Percentiles rank a stretch among this genome's conserved stretches.
These are phyloP conservation scores for Trichosphaerium sp. DNA, from an alignment of 78 protist species.

Conservation along the genomic window DNA sequence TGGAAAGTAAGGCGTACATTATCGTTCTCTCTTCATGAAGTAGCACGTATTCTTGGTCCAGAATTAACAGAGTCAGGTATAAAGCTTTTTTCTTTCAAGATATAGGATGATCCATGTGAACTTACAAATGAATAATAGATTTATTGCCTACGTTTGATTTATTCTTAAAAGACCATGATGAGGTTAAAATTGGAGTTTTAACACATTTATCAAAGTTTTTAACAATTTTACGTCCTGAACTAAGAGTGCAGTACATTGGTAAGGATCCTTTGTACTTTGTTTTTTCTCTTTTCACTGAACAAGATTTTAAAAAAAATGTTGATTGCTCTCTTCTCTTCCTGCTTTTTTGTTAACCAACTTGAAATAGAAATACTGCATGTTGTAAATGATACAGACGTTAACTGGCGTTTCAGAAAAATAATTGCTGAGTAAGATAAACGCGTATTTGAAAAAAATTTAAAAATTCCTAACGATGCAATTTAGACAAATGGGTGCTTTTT, in stretches of 20 bases:
- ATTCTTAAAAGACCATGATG: slow-evolving; percentile 54
- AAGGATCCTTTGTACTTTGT: background rate
- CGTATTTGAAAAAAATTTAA: background rate
- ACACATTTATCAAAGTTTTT: slow-evolving; percentile 30
- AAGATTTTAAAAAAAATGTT: too few relatives aligned
- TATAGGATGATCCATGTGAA: too few relatives aligned
- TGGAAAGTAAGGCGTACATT: slow-evolving; percentile 58
- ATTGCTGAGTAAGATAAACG: slow-evolving; percentile 16
- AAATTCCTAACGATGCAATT: background rate
- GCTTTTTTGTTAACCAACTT: too few relatives aligned
- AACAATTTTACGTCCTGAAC: background rate
- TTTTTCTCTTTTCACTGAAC: too few relatives aligned
- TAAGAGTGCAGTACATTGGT: slow-evolving; percentile 16
- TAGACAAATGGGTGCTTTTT: slow-evolving; percentile 33
- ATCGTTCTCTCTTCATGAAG: slow-evolving; percentile 48
- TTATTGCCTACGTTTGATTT: slow-evolving; percentile 21
- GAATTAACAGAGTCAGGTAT: slow-evolving; percentile 22
- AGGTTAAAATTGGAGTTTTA: slow-evolving; percentile 46
- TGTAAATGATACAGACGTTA: slow-evolving; percentile 23
- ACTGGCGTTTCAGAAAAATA: slow-evolving; percentile 47
- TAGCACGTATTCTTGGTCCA: slow-evolving; percentile 44
- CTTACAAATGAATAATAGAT: too few relatives aligned
- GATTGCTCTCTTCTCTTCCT: too few relatives aligned
- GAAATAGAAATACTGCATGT: too few relatives aligned
- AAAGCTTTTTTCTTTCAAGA: too few relatives aligned